phyloP scores from a whole-genome alignment of 2,329 filamentous ascomycete species.

The Alternaria sp. region DNA sequence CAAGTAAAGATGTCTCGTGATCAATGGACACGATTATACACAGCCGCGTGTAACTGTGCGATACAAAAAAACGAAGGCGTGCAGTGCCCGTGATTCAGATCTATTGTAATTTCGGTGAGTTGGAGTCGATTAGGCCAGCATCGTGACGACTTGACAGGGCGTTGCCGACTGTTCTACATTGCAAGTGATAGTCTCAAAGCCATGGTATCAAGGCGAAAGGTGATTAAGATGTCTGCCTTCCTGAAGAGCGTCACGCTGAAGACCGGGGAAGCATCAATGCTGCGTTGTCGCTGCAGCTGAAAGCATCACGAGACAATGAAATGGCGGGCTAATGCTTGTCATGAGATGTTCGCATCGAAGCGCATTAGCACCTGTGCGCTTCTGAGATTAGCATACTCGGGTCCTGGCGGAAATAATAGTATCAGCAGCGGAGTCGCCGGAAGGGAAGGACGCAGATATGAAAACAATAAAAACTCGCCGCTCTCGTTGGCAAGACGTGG shows the following conservation, averaged over 20 bases:
- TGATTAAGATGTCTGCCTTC: not conserved
- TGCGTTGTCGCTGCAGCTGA: not conserved
- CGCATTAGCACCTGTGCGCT: not conserved
- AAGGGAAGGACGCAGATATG: not conserved
- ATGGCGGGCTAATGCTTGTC: conserved; percentile 2
- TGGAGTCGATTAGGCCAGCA: not conserved
- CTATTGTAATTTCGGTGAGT: not conserved
- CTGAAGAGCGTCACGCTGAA: not conserved
- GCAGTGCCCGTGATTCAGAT: not conserved
- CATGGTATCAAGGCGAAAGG: not conserved
- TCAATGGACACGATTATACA: not conserved
- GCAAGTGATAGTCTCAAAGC: not conserved
- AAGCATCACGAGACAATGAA: conserved; percentile 2
- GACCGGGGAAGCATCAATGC: not conserved
- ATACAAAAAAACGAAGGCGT: not conserved
- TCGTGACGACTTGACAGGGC: not conserved
- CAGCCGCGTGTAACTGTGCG: not conserved
- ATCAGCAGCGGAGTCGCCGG: not conserved
- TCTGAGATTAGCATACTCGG: not conserved
- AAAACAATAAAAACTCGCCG: not conserved
- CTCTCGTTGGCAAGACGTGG: not conserved
- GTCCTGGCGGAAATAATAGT: not conserved
- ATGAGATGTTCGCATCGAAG: not conserved
- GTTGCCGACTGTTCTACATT: not conserved
- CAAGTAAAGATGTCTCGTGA: not conserved